Conservation (phyloP, 257 asterid genomes). For the Striga asiatica region DNA sequence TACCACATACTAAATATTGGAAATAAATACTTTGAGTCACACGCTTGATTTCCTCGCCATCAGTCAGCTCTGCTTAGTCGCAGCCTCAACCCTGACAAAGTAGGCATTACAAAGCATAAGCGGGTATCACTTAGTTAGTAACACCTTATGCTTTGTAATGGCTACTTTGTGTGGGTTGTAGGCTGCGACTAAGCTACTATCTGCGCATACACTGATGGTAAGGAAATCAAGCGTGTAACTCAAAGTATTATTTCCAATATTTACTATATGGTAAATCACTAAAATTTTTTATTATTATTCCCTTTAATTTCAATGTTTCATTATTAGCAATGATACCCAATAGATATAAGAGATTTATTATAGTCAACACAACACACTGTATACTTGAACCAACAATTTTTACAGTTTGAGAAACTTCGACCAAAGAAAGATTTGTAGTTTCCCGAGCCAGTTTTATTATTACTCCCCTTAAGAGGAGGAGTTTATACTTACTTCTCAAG, state of each 20-base stretch:
- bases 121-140: background rate
- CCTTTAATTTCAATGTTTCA: too few relatives aligned
- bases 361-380: background rate
- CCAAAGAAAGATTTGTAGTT: background rate
- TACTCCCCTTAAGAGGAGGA: background rate
- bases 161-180: conserved; percentile 54
- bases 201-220: conserved; percentile 78
- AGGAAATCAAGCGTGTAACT: conserved; percentile 80
- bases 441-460: background rate
- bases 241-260: conserved; percentile 73
- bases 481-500: conserved; percentile 71
- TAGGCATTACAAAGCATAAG: conserved; percentile 6
- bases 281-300: conserved; percentile 10
- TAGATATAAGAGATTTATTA: background rate
- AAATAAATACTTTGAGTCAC: conserved; percentile 63
- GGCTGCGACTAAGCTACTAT: conserved; percentile 71
- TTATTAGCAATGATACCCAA: background rate
- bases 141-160: background rate
- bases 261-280: conserved; percentile 68
- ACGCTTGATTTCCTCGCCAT: conserved; percentile 80
- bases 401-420: background rate
- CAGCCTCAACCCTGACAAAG: conserved; percentile 71
- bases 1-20: too few relatives aligned
- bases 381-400: background rate
- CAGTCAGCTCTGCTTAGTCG: conserved; percentile 19